Percentiles rank a stretch among this genome's conserved stretches.
Evolutionary conservation across 352 stramenopile genomes (phyloP).

Genomic region (Pythium myriotylum): DNA sequence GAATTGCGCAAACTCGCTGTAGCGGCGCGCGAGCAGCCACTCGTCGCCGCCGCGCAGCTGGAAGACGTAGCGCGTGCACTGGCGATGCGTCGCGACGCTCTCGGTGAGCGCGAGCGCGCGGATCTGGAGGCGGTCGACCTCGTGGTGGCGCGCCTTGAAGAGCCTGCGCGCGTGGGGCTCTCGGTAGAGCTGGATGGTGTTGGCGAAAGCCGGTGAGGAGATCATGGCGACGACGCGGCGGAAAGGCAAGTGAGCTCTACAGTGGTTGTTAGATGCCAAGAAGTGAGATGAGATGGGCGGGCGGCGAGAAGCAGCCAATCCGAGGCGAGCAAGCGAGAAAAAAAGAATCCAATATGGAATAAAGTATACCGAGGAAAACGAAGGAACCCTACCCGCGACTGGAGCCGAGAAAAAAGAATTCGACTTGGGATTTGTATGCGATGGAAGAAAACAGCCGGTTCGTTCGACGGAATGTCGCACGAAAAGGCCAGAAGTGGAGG

Average conservation of each 20-base stretch:
- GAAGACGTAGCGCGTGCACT: conserved; percentile 62
- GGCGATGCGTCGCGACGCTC: conserved; percentile 1
- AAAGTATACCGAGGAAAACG: conserved; percentile 10
- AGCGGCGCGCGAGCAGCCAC: conserved; percentile 63
- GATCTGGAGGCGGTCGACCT: conserved; percentile 56
- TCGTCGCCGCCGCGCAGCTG: conserved; percentile 38
- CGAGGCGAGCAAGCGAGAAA: conserved; percentile 1
- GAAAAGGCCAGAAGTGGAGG: not conserved
- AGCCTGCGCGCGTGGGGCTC: conserved; percentile 42
- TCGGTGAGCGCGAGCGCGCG: conserved; percentile 26
- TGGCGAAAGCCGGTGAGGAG: conserved; percentile 22
- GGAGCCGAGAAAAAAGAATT: conserved; percentile 31
- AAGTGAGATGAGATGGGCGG: conserved; percentile 4
- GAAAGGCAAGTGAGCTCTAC: too few species aligned
- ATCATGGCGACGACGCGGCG: too few species aligned
- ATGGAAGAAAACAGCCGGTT: not conserved
- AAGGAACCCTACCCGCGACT: conserved; percentile 10
- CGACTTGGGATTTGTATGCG: conserved; percentile 21
- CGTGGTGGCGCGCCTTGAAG: conserved; percentile 60
- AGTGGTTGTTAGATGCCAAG: not conserved
- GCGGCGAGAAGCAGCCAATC: conserved; percentile 14
- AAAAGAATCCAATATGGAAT: conserved; percentile 30
- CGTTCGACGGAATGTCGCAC: conserved; percentile 4
- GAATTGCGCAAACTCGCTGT: conserved; percentile 68
- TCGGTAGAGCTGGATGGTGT: conserved; percentile 28